Conservation (phyloP, 352 stramenopile genomes). For the Pythium volutum region DNA sequence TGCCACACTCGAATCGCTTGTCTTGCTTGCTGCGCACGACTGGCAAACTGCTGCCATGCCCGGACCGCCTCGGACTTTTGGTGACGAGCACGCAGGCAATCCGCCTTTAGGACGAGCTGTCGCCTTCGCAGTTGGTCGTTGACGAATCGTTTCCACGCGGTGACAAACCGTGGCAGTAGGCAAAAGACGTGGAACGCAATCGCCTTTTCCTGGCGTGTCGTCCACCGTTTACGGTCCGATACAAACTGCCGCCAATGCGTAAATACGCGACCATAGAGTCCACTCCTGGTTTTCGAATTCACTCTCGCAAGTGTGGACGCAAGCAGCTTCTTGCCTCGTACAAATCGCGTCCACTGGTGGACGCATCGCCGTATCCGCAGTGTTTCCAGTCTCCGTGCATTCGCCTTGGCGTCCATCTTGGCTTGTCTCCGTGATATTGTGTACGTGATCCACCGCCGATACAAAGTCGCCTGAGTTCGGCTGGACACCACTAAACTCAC, state of each 20-base stretch:
- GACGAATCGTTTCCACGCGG: conserved; percentile 30
- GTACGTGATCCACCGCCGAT: conserved; percentile 1
- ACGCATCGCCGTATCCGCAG: conserved; percentile 25
- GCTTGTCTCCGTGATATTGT: not conserved
- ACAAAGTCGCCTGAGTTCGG: not conserved
- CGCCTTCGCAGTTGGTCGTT: conserved; percentile 8
- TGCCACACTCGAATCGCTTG: conserved; percentile 13
- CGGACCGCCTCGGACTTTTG: conserved; percentile 39
- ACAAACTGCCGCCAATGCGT: conserved; percentile 33
- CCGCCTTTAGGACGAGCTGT: conserved; percentile 28
- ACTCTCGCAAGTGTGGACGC: conserved; percentile 20
- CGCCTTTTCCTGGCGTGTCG: conserved; percentile 34
- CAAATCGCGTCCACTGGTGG: conserved; percentile 23
- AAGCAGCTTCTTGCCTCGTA: conserved; percentile 26
- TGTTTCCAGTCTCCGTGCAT: not conserved
- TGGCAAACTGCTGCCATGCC: conserved; percentile 25
- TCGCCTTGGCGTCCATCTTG: not conserved
- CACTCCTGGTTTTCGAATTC: conserved; percentile 11
- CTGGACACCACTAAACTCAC: conserved; percentile 8
- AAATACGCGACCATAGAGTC: conserved; percentile 16
- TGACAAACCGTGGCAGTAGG: conserved; percentile 34
- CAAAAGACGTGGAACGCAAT: conserved; percentile 40
- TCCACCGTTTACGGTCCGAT: conserved; percentile 5
- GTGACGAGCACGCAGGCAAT: not conserved
- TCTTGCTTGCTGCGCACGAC: conserved; percentile 5